Percentiles rank a stretch among this genome's conserved stretches.
Conservation (phyloP, 176 grass and related monocot genomes). For the Oryza meridionalis region DNA sequence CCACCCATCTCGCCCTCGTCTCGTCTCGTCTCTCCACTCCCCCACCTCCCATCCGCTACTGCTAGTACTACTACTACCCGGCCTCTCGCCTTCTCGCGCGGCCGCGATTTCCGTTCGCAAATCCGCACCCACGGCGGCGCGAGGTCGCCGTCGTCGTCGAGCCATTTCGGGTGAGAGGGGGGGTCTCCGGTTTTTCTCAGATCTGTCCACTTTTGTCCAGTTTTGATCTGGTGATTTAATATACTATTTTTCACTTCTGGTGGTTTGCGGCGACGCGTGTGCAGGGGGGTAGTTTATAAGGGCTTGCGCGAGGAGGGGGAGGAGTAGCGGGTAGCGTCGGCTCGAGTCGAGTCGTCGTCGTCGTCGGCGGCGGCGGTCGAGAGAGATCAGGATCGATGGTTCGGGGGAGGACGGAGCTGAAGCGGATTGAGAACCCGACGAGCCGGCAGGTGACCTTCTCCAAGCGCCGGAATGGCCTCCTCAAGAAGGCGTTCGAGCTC, state of each 20-base stretch:
- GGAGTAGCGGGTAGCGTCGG: not conserved
- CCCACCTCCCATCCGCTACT: not conserved
- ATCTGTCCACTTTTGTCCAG: slow-evolving; percentile 36
- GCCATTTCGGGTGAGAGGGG: slow-evolving; percentile 37
- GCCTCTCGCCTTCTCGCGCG: no score
- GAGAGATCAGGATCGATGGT: slow-evolving; percentile 39
- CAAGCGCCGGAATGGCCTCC: slow-evolving; percentile 81
- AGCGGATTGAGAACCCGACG: slow-evolving; percentile 69
- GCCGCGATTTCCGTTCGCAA: slow-evolving; percentile 11
- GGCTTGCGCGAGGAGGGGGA: not conserved
- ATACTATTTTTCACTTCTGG: not conserved
- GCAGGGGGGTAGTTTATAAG: not conserved
- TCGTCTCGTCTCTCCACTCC: not conserved
- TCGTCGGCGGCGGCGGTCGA: not conserved
- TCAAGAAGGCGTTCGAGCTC: slow-evolving; percentile 97
- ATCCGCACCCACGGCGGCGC: not conserved
- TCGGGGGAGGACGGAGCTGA: slow-evolving; percentile 61
- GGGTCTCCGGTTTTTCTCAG: slow-evolving; percentile 16
- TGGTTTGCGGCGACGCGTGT: not conserved
- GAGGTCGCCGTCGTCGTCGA: no score
- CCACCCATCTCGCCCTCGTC: no score
- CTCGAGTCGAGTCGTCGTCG: no score
- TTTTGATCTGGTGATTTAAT: not conserved
- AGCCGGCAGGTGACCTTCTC: slow-evolving; percentile 95
- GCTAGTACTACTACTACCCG: no score